Conservation (phyloP, 768 basidiomycete species). For the Termitomyces sp. region DNA sequence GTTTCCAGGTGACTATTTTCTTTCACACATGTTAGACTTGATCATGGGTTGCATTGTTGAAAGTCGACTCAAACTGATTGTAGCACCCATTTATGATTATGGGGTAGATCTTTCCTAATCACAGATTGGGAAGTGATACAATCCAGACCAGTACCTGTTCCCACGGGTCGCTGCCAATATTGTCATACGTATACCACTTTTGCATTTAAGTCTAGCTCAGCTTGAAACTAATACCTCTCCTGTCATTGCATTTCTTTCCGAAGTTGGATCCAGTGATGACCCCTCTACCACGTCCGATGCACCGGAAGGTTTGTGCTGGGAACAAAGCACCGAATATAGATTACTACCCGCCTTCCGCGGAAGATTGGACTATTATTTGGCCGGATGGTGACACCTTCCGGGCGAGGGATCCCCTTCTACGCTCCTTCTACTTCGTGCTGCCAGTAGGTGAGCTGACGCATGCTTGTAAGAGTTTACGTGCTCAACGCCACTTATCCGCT, state of each 20-base stretch:
- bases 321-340: constrained; percentile 32
- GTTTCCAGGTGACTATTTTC: constrained; percentile 20
- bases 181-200: not conserved
- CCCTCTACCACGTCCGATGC: constrained; percentile 30
- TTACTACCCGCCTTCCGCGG: constrained; percentile 40
- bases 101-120: constrained; percentile 2
- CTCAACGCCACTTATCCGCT: constrained; percentile 38
- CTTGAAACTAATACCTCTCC: not conserved
- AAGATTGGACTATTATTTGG: constrained; percentile 36
- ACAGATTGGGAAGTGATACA: not conserved
- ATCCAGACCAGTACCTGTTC: not conserved
- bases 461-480: constrained; percentile 34
- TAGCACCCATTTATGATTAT: constrained; percentile 26
- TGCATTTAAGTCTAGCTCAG: not conserved
- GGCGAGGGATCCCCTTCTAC: constrained; percentile 23
- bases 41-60: constrained; percentile 24
- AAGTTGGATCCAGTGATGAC: constrained; percentile 24
- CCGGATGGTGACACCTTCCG: constrained; percentile 27
- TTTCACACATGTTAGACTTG: constrained; percentile 11
- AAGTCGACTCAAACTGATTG: constrained; percentile 28
- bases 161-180: not conserved
- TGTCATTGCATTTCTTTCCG: constrained; percentile 2
- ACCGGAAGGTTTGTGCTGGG: constrained; percentile 36
- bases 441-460: constrained; percentile 24
- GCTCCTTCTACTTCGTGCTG: constrained; percentile 22